phyloP scores from a whole-genome alignment of 331 rosid genomes.

The Arachis monticola region DNA sequence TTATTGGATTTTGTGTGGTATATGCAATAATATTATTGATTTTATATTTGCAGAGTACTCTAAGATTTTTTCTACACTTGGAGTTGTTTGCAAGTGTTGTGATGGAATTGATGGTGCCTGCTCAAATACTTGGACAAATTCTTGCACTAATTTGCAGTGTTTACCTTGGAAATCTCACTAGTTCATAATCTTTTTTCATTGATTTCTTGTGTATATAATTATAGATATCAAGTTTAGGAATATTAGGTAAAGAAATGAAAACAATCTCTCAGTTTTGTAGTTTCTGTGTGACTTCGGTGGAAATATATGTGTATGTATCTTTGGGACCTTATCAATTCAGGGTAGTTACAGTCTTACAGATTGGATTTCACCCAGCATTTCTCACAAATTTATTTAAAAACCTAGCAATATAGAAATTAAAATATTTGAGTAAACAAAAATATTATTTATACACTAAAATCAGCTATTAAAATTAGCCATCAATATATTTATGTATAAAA shows the following conservation, averaged over 20 bases:
- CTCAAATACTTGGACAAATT: constrained; percentile 41
- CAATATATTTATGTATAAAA: too few relatives aligned
- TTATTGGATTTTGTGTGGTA: constrained; percentile 1
- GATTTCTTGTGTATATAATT: background rate
- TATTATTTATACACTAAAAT: too few relatives aligned
- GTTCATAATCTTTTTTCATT: background rate
- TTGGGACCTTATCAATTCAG: background rate
- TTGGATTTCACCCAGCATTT: too few relatives aligned
- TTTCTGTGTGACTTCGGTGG: background rate
- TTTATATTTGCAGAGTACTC: constrained; percentile 33
- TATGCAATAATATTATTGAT: background rate
- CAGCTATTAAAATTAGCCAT: too few relatives aligned
- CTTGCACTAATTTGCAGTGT: constrained; percentile 53
- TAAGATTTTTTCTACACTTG: constrained; percentile 38
- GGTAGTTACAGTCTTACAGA: too few relatives aligned
- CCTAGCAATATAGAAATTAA: too few relatives aligned
- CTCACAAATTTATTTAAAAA: too few relatives aligned
- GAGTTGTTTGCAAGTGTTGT: constrained; percentile 57
- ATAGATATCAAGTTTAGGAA: background rate
- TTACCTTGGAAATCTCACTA: constrained; percentile 50
- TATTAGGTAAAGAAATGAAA: background rate
- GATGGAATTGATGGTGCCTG: constrained; percentile 54
- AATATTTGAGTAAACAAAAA: too few relatives aligned
- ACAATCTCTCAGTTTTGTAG: background rate
- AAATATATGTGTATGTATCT: background rate